phyloP scores from a whole-genome alignment of 345 rosid species.

The Citrus cavaleriei region DNA sequence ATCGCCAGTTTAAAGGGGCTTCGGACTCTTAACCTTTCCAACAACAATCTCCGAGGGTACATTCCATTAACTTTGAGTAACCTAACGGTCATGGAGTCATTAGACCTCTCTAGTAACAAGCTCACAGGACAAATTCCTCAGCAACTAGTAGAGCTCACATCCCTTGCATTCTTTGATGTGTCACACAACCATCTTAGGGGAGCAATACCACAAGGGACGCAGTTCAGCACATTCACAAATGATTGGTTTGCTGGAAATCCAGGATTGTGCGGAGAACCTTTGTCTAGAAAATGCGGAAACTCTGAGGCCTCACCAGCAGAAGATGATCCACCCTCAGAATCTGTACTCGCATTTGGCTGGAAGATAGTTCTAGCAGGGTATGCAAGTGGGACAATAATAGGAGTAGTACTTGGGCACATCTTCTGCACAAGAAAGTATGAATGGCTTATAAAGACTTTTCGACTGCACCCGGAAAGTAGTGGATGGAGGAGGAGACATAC shows the following conservation, averaged over 20 bases:
- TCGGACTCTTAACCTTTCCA: not conserved
- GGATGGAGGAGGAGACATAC: no score
- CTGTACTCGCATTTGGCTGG: not conserved
- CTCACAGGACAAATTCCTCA: not conserved
- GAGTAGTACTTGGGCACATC: conserved; percentile 3
- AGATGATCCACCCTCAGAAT: not conserved
- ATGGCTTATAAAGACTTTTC: conserved; percentile 1
- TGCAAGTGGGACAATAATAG: not conserved
- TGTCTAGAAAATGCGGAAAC: not conserved
- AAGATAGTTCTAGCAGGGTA: not conserved
- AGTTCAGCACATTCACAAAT: not conserved
- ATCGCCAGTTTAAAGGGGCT: not conserved
- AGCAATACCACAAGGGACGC: not conserved
- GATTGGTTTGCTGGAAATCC: not conserved
- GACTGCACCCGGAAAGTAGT: not conserved
- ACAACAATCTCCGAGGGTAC: not conserved
- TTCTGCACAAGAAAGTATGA: not conserved
- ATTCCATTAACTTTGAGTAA: not conserved
- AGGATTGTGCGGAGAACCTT: not conserved
- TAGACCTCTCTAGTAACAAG: not conserved
- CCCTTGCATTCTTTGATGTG: not conserved
- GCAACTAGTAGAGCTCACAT: not conserved
- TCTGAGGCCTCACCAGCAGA: not conserved
- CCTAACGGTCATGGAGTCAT: not conserved
- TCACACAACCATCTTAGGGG: not conserved